A percentile compares a stretch with the other conserved stretches of the same genome.
phyloP scores from a whole-genome alignment of 805 yeast species.

The Nakazawaea ishiwadae region DNA sequence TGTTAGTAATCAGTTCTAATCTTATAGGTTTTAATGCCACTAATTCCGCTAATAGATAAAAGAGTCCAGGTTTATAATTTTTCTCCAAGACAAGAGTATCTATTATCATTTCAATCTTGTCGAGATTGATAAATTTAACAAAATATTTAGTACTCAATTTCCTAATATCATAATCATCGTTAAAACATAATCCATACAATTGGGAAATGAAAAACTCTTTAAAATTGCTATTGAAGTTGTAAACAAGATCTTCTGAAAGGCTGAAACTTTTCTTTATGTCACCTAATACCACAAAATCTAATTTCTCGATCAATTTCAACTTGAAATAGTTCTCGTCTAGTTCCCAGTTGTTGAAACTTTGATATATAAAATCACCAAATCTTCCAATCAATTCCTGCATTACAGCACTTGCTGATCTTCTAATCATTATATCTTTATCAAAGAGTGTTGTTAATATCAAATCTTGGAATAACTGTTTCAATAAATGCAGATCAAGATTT shows the following conservation, averaged over 20 bases:
- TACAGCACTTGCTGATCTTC: conserved; percentile 84
- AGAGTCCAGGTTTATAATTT: conserved; percentile 14
- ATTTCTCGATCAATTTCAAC: conserved; percentile 50
- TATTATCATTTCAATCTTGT: background rate
- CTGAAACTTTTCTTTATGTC: conserved; percentile 36
- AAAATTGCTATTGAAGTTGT: too few species aligned
- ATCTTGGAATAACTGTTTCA: conserved; percentile 24
- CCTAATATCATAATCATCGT: conserved; percentile 38
- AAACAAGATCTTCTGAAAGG: too few species aligned
- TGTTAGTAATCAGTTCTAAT: background rate
- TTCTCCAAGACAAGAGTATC: too few species aligned
- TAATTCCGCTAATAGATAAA: conserved; percentile 21
- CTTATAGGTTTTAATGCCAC: conserved; percentile 1
- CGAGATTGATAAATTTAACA: conserved; percentile 14
- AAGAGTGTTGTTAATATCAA: conserved; percentile 53
- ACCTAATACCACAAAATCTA: conserved; percentile 49
- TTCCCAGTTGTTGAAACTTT: conserved; percentile 9
- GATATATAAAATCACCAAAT: conserved; percentile 43
- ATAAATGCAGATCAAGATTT: conserved; percentile 17
- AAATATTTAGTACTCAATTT: conserved; percentile 38
- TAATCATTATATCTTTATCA: conserved; percentile 68
- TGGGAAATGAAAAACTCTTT: too few species aligned
- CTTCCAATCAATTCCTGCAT: conserved; percentile 84
- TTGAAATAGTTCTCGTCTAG: conserved; percentile 29
- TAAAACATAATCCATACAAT: too few species aligned